Evolutionary conservation across 305 asterid species (phyloP), one percentile per base, ranked within the genome.

Genomic region (Ajuga reptans): DNA sequence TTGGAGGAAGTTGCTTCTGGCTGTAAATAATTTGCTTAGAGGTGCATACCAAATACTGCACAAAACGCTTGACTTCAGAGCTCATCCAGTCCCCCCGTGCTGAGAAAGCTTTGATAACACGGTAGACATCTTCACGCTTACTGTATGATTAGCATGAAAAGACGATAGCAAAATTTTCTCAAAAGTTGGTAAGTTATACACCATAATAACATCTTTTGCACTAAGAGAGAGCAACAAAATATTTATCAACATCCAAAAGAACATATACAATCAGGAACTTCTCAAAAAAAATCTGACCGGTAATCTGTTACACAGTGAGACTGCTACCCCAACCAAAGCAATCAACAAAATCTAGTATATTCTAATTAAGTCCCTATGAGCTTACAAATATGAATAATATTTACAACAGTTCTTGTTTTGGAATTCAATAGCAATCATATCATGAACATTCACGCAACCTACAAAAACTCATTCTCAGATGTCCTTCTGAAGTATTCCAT

Each of bases 71-170:
- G 74, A 82, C 90, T 76, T 90, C 96, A 74, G 84, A 72, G 79
- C 73, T 86, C 85, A 68, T 75, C 82, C 83, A 73, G 56, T 85
- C 91, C 68, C 84, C 97, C 71, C 79, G 84, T 64, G 84, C 77
- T 72, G 84, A 66, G 73, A 89, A 83, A 78, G 97, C 83, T 83
- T 86, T 90, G 68, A 93, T 72, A 78, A 85, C 95, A 60, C 91
- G 95, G 79, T 93, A 93, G 69, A 90, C 87, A 78, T 90, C 99
- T 79, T 93, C 96, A 42, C 92, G 94, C 78, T 77, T 86, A 64
- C 99, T 93, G 89, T 69, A 80, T n/a, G 77, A 69, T 69, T 77
- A 68, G 55, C 58, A 81, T 31, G 41, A 76, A 63, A 62, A 49
- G 39, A 31, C 46, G 52, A 62, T 42, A 33, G 50, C 69, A 68